Evolutionary conservation across 2,329 filamentous ascomycete genomes (phyloP).

Genomic region (Verticillium nubilum): DNA sequence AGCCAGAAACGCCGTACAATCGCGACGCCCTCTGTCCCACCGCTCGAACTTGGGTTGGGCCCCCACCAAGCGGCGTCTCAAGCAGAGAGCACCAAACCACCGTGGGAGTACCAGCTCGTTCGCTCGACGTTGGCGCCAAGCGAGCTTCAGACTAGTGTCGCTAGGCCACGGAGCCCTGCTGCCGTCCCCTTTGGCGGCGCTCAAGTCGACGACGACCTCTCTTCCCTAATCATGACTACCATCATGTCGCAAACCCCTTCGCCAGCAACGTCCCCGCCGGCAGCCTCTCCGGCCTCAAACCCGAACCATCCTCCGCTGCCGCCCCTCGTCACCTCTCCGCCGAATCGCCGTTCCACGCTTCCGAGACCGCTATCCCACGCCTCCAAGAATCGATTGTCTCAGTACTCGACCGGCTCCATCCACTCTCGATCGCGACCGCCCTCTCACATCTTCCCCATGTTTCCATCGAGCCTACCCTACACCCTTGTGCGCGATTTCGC

Average conservation of each 20-base stretch:
- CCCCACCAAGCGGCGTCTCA: background rate
- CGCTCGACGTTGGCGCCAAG: background rate
- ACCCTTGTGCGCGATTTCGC: constrained; percentile 95
- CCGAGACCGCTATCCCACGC: constrained; percentile 69
- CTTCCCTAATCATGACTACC: constrained; percentile 35
- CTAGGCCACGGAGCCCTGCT: background rate
- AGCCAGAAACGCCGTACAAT: background rate
- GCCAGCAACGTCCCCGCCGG: constrained; percentile 46
- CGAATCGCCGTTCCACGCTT: constrained; percentile 52
- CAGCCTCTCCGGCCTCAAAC: constrained; percentile 38
- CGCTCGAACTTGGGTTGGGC: background rate
- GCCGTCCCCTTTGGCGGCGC: constrained; percentile 21
- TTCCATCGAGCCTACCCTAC: constrained; percentile 81
- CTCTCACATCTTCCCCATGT: constrained; percentile 77
- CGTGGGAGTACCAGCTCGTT: background rate
- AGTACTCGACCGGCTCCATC: constrained; percentile 70
- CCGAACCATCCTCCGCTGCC: constrained; percentile 49
- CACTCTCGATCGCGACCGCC: constrained; percentile 68
- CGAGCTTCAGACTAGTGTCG: background rate
- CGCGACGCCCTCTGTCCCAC: background rate
- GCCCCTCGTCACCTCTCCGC: constrained; percentile 52
- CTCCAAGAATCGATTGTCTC: constrained; percentile 75
- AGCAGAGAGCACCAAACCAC: background rate
- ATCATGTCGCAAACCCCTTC: constrained; percentile 54
- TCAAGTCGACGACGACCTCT: constrained; percentile 13